Base-by-base conservation (phyloP, 306 rosid species). In the Sphenostylis stenocarpa region DNA sequence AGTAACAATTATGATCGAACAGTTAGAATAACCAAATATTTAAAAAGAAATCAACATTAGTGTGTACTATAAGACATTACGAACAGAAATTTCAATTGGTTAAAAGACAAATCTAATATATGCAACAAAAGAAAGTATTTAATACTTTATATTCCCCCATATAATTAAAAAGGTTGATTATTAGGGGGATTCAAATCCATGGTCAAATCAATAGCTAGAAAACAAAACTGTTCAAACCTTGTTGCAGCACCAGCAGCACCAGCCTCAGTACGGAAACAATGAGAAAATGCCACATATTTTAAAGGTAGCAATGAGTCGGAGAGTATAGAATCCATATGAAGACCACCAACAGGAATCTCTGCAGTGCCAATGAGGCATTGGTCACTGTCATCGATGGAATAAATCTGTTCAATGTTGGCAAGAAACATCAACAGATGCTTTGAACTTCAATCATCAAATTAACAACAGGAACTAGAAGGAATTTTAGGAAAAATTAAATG, bases 361-460 rank as follows among this genome's bases (percentile, higher is more conserved):
- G 99, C 97, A 49, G 97, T 95, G 77, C 99, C 99, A 2, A 95
- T 92, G 80, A 95, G 99, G 85, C 99, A 95, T 76, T 92, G 99
- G 72, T 92, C 96, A 86, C 92, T 88, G 56, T 88, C 92, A 77
- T 85, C 89, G 17, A 95, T 92, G 78, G 97, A 92, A 85, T 95
- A 95, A 44, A 95, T 94, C 99, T 95, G 90, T 78, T 72, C 29
- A 20, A 78, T 55, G 71, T 65, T 61, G 23, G 64, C 47, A 52
- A 76, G 38, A 61, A 84, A 78, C 70, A 82, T 86, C 85, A 81
- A 71, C 48, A 67, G 36, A 67, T 11, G 81, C 72, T 58, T 23
- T 69, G 56, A 52, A 63, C 53, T 64, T 81, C 43, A 44, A 19
- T 57, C 78, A 68, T 70, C 49, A 71, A 53, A 51, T 36, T 9